phyloP scores from a whole-genome alignment of 257 asterid species.

The Verbena officinalis region DNA sequence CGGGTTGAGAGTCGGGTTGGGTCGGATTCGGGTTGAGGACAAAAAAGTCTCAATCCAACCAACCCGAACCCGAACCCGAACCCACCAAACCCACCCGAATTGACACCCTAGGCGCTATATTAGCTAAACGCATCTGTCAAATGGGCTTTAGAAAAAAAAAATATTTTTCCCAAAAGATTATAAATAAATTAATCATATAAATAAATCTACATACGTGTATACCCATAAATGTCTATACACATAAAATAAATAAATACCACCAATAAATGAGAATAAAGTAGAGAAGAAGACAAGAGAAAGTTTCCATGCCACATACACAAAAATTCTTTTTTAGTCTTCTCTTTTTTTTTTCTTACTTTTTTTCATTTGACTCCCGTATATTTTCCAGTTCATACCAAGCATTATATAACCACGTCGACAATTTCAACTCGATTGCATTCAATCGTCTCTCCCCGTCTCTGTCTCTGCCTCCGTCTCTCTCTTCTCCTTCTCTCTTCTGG shows the following conservation, averaged over 20 bases:
- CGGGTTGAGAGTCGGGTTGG: too few species aligned
- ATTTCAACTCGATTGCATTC: constrained; percentile 22
- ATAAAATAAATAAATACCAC: background rate
- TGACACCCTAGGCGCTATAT: too few species aligned
- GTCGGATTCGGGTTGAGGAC: too few species aligned
- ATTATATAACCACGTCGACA: background rate
- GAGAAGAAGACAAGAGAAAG: background rate
- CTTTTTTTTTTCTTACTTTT: background rate
- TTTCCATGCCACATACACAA: constrained; percentile 6
- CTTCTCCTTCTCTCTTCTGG: background rate
- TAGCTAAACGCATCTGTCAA: too few species aligned
- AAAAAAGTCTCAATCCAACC: too few species aligned
- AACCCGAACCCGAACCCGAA: too few species aligned
- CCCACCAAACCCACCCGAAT: too few species aligned
- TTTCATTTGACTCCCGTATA: background rate
- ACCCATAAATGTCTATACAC: background rate
- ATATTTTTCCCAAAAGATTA: background rate
- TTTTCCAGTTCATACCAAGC: background rate
- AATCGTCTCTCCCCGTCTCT: background rate
- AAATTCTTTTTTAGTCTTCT: constrained; percentile 7
- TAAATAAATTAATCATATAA: background rate
- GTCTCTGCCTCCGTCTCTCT: constrained; percentile 4
- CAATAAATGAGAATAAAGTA: background rate
- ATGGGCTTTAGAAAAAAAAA: too few species aligned
- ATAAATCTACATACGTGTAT: background rate